Evolutionary conservation across 805 yeast species (phyloP).

Genomic region (Cyberlindnera saturnus): DNA sequence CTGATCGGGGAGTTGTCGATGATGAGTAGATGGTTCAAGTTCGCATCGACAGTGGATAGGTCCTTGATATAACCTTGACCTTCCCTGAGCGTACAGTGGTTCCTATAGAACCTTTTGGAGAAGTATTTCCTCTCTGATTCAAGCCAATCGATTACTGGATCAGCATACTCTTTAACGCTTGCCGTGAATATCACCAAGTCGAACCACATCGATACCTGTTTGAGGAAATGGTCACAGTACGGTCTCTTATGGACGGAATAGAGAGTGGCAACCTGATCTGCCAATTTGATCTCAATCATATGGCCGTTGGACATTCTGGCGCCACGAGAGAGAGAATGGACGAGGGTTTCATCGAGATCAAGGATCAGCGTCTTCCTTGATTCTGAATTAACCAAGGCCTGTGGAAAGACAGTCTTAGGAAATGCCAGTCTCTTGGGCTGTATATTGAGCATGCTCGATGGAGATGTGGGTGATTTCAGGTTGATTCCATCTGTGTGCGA

Average conservation of each 20-base stretch:
- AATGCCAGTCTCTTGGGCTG: constrained; percentile 12
- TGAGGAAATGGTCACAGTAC: constrained; percentile 76
- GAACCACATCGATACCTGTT: constrained; percentile 79
- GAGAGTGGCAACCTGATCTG: constrained; percentile 65
- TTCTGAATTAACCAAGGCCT: constrained; percentile 31
- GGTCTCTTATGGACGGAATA: constrained; percentile 93
- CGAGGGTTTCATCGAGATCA: constrained; percentile 91
- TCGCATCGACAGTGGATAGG: constrained; percentile 41
- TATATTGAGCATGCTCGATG: constrained; percentile 16
- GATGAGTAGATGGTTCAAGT: constrained; percentile 63
- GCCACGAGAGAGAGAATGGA: constrained; percentile 79
- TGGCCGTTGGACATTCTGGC: constrained; percentile 40
- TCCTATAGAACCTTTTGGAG: constrained; percentile 63
- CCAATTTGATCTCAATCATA: constrained; percentile 76
- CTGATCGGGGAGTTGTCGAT: constrained; percentile 93
- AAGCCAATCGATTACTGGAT: constrained; percentile 90
- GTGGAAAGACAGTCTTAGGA: constrained; percentile 38
- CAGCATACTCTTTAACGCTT: constrained; percentile 90
- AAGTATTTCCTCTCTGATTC: constrained; percentile 58
- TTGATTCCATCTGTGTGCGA: constrained; percentile 4
- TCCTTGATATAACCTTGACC: constrained; percentile 89
- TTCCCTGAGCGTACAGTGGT: constrained; percentile 67
- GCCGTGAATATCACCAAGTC: constrained; percentile 91
- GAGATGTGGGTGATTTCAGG: constrained; percentile 21
- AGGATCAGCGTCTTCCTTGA: constrained; percentile 67